phyloP scores from a whole-genome alignment of 2,329 filamentous ascomycete species.

The Fusarium mundagurra region DNA sequence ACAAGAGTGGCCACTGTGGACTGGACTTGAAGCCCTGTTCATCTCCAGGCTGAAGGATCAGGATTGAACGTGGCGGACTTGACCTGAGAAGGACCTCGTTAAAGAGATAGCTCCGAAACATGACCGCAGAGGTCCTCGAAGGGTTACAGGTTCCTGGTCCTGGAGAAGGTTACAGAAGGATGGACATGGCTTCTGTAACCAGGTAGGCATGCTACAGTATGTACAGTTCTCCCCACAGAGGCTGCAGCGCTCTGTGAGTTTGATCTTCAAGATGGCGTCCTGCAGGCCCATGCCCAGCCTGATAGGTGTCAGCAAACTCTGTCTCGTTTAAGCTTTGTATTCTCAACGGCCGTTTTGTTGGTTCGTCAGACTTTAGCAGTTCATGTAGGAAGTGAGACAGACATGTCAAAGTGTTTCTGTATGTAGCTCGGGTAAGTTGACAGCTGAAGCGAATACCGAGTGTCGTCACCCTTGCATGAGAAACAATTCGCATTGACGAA shows the following conservation, averaged over 20 bases:
- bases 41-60: constrained; percentile 27
- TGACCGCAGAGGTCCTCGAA: constrained; percentile 6
- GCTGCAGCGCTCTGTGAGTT: neutral
- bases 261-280: constrained; percentile 21
- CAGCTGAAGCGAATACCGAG: constrained; percentile 2
- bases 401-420: neutral
- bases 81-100: constrained; percentile 5
- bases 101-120: constrained; percentile 33
- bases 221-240: constrained; percentile 7
- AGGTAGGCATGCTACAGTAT: neutral
- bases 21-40: constrained; percentile 18
- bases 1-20: constrained; percentile 15
- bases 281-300: neutral
- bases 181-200: neutral
- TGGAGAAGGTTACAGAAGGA: constrained; percentile 7
- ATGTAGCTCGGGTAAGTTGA: constrained; percentile 7
- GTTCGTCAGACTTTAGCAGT: neutral
- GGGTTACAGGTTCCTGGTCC: neutral
- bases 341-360: neutral
- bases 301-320: neutral
- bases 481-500: constrained; percentile 23
- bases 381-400: neutral
- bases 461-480: constrained; percentile 4
- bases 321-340: neutral
- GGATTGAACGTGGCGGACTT: constrained; percentile 26